Base-by-base conservation (phyloP, 208 protist species). In the Sergeia podlipaevii region DNA sequence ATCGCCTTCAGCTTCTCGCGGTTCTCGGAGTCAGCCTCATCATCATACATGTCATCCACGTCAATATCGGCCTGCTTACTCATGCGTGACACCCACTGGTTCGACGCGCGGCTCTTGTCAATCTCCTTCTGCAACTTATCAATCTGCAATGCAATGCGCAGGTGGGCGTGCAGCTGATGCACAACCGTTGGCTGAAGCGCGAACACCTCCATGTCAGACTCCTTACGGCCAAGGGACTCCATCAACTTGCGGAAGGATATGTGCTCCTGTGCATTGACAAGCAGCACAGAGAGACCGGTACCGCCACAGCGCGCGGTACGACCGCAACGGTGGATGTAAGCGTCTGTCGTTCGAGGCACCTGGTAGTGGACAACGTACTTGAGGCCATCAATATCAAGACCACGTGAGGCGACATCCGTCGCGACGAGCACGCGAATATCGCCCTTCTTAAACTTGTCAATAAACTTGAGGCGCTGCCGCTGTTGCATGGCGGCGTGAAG, bases 291-390 rank as follows among this genome's bases (percentile, higher is more conserved):
- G 26, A 93, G 74, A 20, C 90, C 90, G 24, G 80, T 82, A 28
- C 73, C 79, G 41, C 84, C 82, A 56, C 81, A 91, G 38, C 98
- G 86, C 4, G 97, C 98, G 0, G 98, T 99, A 61, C 98, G 85
- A 21, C 98, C 98, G 54, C 86, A 95, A 45, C 98, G 83, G 69
- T 99, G 98, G 45, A 99, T 91, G 67, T 99, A 99, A 26, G 74
- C 80, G 46, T 99, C 96, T 1, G 93, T 91, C 1, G 77, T 82
- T 20, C 90, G 78, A 17, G 98, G 97, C 11, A 99, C 66, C 67
- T 99, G 97, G 65, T 96, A 99, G 65, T 99, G 97, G 17, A 99
- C 64, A 4, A 99, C 98, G 61, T 98, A 90, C 45, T 96, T 76
- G 20, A 99, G 75, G 4, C 77, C 80, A n/a, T 85, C 80, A 54